A percentile compares a stretch with the other conserved stretches of the same genome.
Evolutionary conservation across 768 basidiomycete genomes (phyloP).

Genomic region (Boletus rubroflammeus): DNA sequence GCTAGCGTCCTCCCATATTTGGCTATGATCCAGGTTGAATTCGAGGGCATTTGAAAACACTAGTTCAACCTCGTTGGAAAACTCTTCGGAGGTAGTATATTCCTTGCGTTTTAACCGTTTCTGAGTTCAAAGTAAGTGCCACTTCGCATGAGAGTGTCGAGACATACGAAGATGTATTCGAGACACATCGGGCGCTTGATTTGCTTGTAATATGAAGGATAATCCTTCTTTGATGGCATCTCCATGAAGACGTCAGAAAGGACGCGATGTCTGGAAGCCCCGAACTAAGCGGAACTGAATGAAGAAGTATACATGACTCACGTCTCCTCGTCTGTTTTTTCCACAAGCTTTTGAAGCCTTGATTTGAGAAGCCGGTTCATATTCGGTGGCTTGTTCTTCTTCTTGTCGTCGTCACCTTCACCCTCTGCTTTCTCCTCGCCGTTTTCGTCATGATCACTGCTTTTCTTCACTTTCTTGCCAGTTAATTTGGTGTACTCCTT

Average conservation of each 20-base stretch:
- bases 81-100: conserved; percentile 63
- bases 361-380: conserved; percentile 64
- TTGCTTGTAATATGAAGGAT: conserved; percentile 74
- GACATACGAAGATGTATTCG: conserved; percentile 69
- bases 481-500: conserved; percentile 47
- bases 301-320: conserved; percentile 35
- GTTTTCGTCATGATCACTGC: conserved; percentile 37
- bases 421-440: conserved; percentile 41
- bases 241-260: conserved; percentile 79
- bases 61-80: conserved; percentile 83
- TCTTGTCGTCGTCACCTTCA: conserved; percentile 44
- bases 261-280: conserved; percentile 52
- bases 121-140: conserved; percentile 38
- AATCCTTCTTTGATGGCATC: conserved; percentile 73
- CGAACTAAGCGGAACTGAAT: not conserved
- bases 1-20: conserved; percentile 77
- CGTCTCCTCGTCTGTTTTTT: conserved; percentile 64
- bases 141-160: not conserved
- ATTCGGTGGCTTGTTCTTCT: conserved; percentile 53
- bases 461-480: conserved; percentile 40
- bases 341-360: conserved; percentile 67
- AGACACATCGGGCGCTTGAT: conserved; percentile 80
- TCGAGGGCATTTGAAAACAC: conserved; percentile 86
- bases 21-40: conserved; percentile 85
- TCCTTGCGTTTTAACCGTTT: conserved; percentile 79